A percentile compares a stretch with the other conserved stretches of the same genome.
These are phyloP conservation scores for Petunia axillaris DNA, from an alignment of 257 asterid species.

Conservation along the genomic window DNA sequence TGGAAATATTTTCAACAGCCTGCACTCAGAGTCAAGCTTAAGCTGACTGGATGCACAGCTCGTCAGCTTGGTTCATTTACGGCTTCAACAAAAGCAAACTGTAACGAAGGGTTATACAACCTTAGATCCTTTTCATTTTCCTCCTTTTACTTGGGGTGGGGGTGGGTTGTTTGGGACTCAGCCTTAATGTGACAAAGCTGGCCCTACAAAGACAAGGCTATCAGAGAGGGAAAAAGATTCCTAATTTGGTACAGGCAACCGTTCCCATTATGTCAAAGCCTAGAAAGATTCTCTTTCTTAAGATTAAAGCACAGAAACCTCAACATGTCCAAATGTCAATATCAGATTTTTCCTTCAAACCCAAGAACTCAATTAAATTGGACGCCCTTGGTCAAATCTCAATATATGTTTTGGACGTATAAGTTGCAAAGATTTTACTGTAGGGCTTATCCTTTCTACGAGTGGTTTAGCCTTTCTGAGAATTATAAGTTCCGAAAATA, in stretches of 20 bases:
- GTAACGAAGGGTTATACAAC: too few relatives aligned
- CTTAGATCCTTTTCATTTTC: too few relatives aligned
- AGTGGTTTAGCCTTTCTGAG: too few relatives aligned
- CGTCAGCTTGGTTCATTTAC: not conserved
- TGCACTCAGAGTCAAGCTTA: not conserved
- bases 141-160: too few relatives aligned
- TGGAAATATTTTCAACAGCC: not conserved
- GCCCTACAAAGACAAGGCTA: too few relatives aligned
- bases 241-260: too few relatives aligned
- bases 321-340: not conserved
- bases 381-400: not conserved
- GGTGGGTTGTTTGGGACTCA: too few relatives aligned
- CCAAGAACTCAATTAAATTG: not conserved
- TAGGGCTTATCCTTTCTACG: too few relatives aligned
- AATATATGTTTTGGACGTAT: not conserved
- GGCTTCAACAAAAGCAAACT: not conserved
- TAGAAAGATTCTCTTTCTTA: not conserved
- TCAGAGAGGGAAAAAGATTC: too few relatives aligned
- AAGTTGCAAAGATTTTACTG: not conserved
- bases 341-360: conserved; percentile 18
- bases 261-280: not conserved
- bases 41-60: not conserved
- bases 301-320: not conserved
- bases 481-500: too few relatives aligned
- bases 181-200: too few relatives aligned